A percentile compares a stretch with the other conserved stretches of the same genome.
Conservation (phyloP, 1,139 yeast species). For the Scheffersomyces quercinus region DNA sequence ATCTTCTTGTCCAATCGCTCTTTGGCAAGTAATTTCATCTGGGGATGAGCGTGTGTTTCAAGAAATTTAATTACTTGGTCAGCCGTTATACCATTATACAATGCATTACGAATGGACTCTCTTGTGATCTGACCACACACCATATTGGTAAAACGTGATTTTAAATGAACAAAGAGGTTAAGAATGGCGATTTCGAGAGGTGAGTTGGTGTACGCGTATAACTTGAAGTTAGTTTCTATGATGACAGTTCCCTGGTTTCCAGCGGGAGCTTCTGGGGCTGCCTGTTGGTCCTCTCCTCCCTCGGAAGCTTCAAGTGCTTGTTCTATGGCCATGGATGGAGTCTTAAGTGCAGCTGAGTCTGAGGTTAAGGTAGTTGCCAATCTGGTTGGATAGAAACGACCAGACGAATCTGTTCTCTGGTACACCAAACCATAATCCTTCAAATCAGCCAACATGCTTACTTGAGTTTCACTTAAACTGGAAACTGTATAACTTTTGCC, state of each 20-base stretch:
- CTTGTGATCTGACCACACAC: conserved; percentile 92
- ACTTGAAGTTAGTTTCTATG: conserved; percentile 88
- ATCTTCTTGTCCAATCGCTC: conserved; percentile 65
- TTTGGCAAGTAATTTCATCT: conserved; percentile 74
- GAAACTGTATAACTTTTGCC: conserved; percentile 82
- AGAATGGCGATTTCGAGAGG: conserved; percentile 94
- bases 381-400: conserved; percentile 85
- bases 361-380: conserved; percentile 89
- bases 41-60: conserved; percentile 93
- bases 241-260: conserved; percentile 66
- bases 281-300: conserved; percentile 19
- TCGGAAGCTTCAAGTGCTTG: conserved; percentile 52
- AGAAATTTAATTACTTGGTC: conserved; percentile 89
- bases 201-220: conserved; percentile 92
- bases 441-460: conserved; percentile 83
- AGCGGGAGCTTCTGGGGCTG: conserved; percentile 9
- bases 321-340: conserved; percentile 70
- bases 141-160: conserved; percentile 85
- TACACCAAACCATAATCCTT: conserved; percentile 91
- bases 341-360: conserved; percentile 67
- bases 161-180: conserved; percentile 81
- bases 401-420: conserved; percentile 61
- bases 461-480: conserved; percentile 76
- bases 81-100: conserved; percentile 88
- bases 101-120: conserved; percentile 84